A percentile compares a stretch with the other conserved stretches of the same genome.
phyloP scores from a whole-genome alignment of 23 red algal genomes.

The Gracilaria caudata region DNA sequence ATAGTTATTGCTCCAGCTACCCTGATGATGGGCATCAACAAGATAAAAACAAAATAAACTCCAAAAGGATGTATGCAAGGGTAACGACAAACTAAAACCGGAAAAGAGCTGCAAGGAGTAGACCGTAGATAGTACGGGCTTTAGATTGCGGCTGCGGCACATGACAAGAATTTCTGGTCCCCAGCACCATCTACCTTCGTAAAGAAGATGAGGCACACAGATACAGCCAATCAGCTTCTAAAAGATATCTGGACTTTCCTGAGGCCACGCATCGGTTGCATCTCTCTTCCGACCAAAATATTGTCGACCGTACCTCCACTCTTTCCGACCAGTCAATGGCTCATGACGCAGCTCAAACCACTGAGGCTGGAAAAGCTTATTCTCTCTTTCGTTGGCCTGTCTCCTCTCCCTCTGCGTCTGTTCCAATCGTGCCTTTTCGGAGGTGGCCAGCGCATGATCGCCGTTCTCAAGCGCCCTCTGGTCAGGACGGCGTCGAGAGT shows the following conservation, averaged over 20 bases:
- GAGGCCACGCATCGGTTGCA: constrained; percentile 8
- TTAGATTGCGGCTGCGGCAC: too few species aligned
- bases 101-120: too few species aligned
- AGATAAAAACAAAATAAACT: neutral
- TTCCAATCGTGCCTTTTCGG: constrained; percentile 69
- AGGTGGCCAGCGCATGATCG: constrained; percentile 38
- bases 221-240: neutral
- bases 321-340: constrained; percentile 8
- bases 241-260: constrained; percentile 25
- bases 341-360: constrained; percentile 44
- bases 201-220: neutral
- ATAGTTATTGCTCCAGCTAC: neutral
- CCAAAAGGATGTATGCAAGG: too few species aligned
- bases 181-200: too few species aligned
- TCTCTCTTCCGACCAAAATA: constrained; percentile 47
- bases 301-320: constrained; percentile 35
- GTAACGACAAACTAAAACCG: too few species aligned
- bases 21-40: neutral
- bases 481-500: constrained; percentile 69
- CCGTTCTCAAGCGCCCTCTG: constrained; percentile 75
- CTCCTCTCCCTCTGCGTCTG: constrained; percentile 47
- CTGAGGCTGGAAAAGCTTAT: neutral
- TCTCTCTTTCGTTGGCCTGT: neutral
- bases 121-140: too few species aligned
- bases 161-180: too few species aligned